Evolutionary conservation across 441 rosid genomes (phyloP).

Genomic region (Gossypium trilobum): DNA sequence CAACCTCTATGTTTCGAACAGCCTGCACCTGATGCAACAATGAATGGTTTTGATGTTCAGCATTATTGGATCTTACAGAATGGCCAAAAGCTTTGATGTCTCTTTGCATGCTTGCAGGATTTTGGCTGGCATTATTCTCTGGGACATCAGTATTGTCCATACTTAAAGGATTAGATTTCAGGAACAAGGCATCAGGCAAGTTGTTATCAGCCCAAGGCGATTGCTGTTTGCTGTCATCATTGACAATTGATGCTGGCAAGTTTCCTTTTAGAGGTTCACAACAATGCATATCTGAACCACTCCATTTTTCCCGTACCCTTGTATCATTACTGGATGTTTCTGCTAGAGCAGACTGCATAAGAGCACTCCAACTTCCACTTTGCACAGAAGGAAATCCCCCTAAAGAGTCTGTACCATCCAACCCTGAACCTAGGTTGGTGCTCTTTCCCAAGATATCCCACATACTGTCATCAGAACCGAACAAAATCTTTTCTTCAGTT

Average conservation of each 20-base stretch:
- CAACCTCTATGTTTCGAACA: slow-evolving; percentile 36
- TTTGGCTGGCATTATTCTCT: slow-evolving; percentile 23
- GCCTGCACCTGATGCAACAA: slow-evolving; percentile 38
- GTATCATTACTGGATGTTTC: slow-evolving; percentile 46
- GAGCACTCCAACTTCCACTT: slow-evolving; percentile 98
- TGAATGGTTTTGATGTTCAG: slow-evolving; percentile 34
- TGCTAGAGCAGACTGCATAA: slow-evolving; percentile 86
- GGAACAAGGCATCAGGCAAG: slow-evolving; percentile 21
- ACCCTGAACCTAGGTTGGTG: slow-evolving; percentile 32
- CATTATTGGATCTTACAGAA: slow-evolving; percentile 35
- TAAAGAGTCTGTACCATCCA: slow-evolving; percentile 36
- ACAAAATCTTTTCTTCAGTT: slow-evolving; percentile 79
- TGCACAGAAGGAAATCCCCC: slow-evolving; percentile 58
- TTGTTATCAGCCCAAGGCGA: slow-evolving; percentile 30
- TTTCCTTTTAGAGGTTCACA: slow-evolving; percentile 30
- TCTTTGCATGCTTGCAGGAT: slow-evolving; percentile 30
- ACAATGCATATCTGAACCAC: slow-evolving; percentile 30
- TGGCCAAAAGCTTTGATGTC: slow-evolving; percentile 45
- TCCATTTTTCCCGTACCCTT: slow-evolving; percentile 44
- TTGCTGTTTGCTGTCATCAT: slow-evolving; percentile 31
- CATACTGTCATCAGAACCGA: slow-evolving; percentile 72
- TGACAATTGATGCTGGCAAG: slow-evolving; percentile 20
- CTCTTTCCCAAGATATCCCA: slow-evolving; percentile 70
- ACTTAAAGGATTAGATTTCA: slow-evolving; percentile 22
- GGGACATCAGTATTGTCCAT: neutral